Base-by-base conservation (phyloP, 176 grass and related monocot genomes). In the Bolboschoenus planiculmis region DNA sequence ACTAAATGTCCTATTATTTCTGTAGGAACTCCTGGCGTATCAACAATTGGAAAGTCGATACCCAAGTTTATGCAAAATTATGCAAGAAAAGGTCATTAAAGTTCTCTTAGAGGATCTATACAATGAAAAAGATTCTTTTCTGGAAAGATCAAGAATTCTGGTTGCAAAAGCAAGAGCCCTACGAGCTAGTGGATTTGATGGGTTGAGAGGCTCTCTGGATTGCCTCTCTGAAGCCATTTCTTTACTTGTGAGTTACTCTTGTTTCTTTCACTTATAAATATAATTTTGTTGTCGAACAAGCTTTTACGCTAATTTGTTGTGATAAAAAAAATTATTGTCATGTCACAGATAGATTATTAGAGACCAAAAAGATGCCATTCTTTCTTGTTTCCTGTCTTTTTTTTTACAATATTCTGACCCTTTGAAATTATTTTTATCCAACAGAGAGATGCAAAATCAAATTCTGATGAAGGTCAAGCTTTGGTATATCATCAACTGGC, bases 61-160 rank as follows among this genome's bases (percentile, higher is more conserved):
- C 46, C 24, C 81, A 58, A 60, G 54, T 35, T 67, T 94, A 27
- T 94, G 90, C 18, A 67, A 66, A 85, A 70, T 89, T 15, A 93
- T 94, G 95, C 87, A 94, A 86, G 70, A 40, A 8, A 94, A 83
- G 71, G 81, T 97, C 80, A 75, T 87, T 26, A 47, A 91, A 87
- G 78, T 97, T 88, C 85, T 97, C 54, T 84, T 94, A 81, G 75
- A 91, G 77, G 80, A 91, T 64, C 73, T 97, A 56, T 97, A 97
- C 85, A 82, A 50, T 73, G 68, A 86, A 71, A 88, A 89, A 78
- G 90, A 91, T 61, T 85, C 72, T 83, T 56, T 81, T 81, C 62
- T 87, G 35, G 88, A 88, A 29, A 94, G 84, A 84, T 97, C 95
- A 50, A 92, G 81, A 80, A 30, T 94, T 85, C 67, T 97, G 77